Percentiles rank a stretch among this genome's conserved stretches.
Conservation (phyloP, 2,329 filamentous ascomycete genomes). For the Anthostomella pinea region DNA sequence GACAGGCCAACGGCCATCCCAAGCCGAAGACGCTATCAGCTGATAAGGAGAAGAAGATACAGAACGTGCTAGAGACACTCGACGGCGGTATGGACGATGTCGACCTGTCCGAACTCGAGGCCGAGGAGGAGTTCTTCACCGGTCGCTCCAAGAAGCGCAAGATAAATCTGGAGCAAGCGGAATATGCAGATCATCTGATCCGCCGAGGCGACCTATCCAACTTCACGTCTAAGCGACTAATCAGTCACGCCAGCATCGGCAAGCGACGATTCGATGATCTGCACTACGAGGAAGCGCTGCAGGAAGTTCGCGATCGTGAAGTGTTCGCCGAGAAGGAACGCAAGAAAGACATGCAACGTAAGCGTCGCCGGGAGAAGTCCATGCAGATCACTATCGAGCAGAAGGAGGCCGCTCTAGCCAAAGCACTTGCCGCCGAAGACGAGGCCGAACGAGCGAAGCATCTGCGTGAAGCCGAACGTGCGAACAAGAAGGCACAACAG, state of each 20-base stretch:
- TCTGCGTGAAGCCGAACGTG: conserved; percentile 81
- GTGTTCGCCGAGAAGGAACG: conserved; percentile 94
- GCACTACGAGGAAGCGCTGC: conserved; percentile 76
- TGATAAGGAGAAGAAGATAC: conserved; percentile 67
- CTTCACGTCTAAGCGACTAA: conserved; percentile 60
- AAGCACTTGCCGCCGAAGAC: conserved; percentile 75
- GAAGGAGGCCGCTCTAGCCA: conserved; percentile 78
- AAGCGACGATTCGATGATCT: conserved; percentile 73
- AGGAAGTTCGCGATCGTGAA: conserved; percentile 86
- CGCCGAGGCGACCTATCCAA: conserved; percentile 59
- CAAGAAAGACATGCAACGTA: conserved; percentile 99
- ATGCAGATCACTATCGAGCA: conserved; percentile 91
- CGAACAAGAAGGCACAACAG: conserved; percentile 88
- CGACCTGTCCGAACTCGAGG: conserved; percentile 41
- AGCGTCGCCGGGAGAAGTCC: conserved; percentile 91
- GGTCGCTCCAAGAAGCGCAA: conserved; percentile 65
- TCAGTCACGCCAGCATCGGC: conserved; percentile 65
- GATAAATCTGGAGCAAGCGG: conserved; percentile 60
- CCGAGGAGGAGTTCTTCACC: conserved; percentile 47
- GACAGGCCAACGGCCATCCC: conserved; percentile 58
- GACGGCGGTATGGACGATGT: conserved; percentile 41
- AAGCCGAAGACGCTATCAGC: conserved; percentile 50
- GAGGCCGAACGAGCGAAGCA: conserved; percentile 79
- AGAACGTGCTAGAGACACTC: conserved; percentile 56
- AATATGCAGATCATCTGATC: conserved; percentile 62